Evolutionary conservation across 202 grass and related monocot genomes (phyloP).

Genomic region (Eragrostis tef): DNA sequence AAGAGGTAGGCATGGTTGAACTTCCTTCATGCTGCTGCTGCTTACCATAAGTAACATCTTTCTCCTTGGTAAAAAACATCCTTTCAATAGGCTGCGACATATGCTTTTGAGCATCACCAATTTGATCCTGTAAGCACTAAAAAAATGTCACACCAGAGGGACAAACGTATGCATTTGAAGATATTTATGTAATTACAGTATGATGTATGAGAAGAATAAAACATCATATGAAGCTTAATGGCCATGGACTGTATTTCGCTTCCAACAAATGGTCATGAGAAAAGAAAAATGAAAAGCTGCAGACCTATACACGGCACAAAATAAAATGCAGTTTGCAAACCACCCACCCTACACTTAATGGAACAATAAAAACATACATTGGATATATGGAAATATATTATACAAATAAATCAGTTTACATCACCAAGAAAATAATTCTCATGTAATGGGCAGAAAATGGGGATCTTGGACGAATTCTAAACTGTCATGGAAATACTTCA

Average conservation of each 20-base stretch:
- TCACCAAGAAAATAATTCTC: not conserved
- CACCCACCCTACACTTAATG: not conserved
- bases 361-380: not conserved
- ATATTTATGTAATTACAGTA: constrained; percentile 20
- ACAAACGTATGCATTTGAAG: not conserved
- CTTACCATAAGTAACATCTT: constrained; percentile 43
- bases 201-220: constrained; percentile 7
- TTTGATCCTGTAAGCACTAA: constrained; percentile 47
- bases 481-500: constrained; percentile 27
- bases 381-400: not conserved
- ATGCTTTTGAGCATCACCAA: constrained; percentile 39
- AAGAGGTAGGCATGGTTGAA: constrained; percentile 39
- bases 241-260: not conserved
- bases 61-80: constrained; percentile 53
- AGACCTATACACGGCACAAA: not conserved
- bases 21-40: constrained; percentile 46
- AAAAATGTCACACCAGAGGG: constrained; percentile 17
- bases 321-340: constrained; percentile 19
- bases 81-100: constrained; percentile 52
- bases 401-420: not conserved
- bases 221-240: not conserved
- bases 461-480: not conserved
- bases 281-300: too few species aligned
- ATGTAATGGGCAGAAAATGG: not conserved
- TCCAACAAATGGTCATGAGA: not conserved